Conservation (phyloP, 2,329 filamentous ascomycete species). For the Tothia fuscella region DNA sequence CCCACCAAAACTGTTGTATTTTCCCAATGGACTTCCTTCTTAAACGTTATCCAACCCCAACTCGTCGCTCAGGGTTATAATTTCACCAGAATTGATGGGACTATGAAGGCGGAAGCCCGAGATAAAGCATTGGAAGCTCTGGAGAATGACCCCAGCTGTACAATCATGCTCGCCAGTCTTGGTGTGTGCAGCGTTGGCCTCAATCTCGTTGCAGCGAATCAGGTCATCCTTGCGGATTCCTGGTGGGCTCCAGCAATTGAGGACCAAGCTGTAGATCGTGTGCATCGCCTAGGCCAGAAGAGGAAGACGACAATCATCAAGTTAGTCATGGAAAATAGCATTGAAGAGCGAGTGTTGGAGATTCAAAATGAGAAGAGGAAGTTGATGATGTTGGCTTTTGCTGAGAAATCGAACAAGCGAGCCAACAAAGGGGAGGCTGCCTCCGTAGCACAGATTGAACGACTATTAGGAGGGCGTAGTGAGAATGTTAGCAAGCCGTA, state of each 20-base stretch:
- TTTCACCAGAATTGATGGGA: constrained; percentile 67
- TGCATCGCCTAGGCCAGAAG: constrained; percentile 75
- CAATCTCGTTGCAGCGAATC: constrained; percentile 76
- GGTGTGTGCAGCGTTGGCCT: constrained; percentile 75
- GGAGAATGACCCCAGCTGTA: constrained; percentile 53
- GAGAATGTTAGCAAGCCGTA: no score
- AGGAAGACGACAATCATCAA: constrained; percentile 68
- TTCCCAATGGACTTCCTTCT: constrained; percentile 66
- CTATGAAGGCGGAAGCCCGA: constrained; percentile 58
- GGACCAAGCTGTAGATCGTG: constrained; percentile 80
- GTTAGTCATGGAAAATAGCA: constrained; percentile 65
- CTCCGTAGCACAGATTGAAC: constrained; percentile 29
- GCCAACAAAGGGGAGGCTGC: constrained; percentile 42
- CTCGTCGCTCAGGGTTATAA: constrained; percentile 48
- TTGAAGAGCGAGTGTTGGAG: constrained; percentile 70
- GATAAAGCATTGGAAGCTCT: constrained; percentile 59
- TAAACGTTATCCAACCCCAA: constrained; percentile 59
- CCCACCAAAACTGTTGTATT: constrained; percentile 62
- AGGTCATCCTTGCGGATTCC: constrained; percentile 69
- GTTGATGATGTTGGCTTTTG: constrained; percentile 66
- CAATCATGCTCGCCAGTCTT: constrained; percentile 70
- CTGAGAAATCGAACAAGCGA: constrained; percentile 49
- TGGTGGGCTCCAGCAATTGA: constrained; percentile 92
- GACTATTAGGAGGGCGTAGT: constrained; percentile 25
- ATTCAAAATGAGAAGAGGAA: constrained; percentile 71